Base-by-base conservation (phyloP, 768 basidiomycete genomes). In the Phlebiopsis gigantea region DNA sequence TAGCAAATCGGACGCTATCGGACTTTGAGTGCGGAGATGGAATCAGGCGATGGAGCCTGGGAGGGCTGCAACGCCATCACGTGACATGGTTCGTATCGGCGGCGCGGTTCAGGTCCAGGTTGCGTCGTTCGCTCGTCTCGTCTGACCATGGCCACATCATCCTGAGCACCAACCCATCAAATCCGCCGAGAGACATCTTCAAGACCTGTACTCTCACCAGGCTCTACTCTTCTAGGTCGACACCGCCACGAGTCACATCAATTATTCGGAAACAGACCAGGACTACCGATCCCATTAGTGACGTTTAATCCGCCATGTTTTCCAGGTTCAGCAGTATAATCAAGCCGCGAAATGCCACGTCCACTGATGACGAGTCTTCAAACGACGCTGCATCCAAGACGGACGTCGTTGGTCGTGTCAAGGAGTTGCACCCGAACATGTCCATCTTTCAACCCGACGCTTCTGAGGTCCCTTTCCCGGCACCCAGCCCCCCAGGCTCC, bases 351-450 rank as follows among this genome's bases (percentile, higher is more conserved):
- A 58, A 65, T n/a, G 60, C 56, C 39, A 66, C 45, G 15, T 55
- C 41, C 5, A 46, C 57, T 12, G 64, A 67, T 48, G 54, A 62
- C 50, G 66, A 66, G 46, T 57, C 46, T 39, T 28, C 59, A 29
- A 51, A 62, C 50, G 66, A 66, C 47, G 54, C 46, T 39, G 29
- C 59, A 29, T 42, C 45, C n/a, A 39, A 19, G 39, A 28, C 60
- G 1, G 77, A 78, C 53, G 80, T 84, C 21, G 66, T 84, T 62
- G 67, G 71, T 48, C 76, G 74, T 63, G 78, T 83, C 28, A 77
- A 75, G 57, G 80, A 85, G 66, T 81, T 83, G 55, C 82, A 85
- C 57, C 82, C 81, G 22, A 84, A 83, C 66, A 65, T 83, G 52
- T 84, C 84, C 34, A 72, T 82, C 58, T 83, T 83, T 59, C 79